Percentiles rank a stretch among this genome's conserved stretches.
Conservation (phyloP, 2,329 filamentous ascomycete genomes). For the Talaromyces islandicus region DNA sequence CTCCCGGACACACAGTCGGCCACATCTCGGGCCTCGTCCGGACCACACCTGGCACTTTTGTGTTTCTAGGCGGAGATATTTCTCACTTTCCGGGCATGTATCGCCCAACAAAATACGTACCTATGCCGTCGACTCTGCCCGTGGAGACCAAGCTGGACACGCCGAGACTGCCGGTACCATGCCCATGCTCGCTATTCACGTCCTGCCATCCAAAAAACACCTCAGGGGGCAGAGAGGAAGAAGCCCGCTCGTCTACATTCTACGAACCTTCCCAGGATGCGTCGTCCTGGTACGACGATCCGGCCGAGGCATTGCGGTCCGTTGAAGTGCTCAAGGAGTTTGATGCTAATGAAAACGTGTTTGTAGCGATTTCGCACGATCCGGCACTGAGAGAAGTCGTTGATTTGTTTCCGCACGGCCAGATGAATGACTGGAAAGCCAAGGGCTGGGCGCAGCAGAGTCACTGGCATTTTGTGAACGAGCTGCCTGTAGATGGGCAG, state of each 20-base stretch:
- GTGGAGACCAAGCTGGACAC: conserved; percentile 14
- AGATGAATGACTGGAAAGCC: conserved; percentile 23
- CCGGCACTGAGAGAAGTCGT: conserved; percentile 16
- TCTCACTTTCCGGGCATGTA: conserved; percentile 36
- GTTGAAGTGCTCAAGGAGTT: conserved; percentile 23
- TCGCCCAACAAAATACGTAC: conserved; percentile 21
- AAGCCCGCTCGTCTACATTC: conserved; percentile 15
- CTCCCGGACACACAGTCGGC: conserved; percentile 20
- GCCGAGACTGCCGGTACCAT: conserved; percentile 12
- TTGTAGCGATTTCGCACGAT: conserved; percentile 28
- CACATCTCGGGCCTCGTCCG: conserved; percentile 24
- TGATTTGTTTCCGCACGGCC: conserved; percentile 20
- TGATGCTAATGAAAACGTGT: conserved; percentile 21
- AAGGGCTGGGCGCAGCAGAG: conserved; percentile 18
- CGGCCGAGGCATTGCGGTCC: conserved; percentile 14
- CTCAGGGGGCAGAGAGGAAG: conserved; percentile 6
- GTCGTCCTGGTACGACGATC: conserved; percentile 18
- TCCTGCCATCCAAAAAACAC: conserved; percentile 15
- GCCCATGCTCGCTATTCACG: conserved; percentile 20
- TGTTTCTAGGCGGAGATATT: conserved; percentile 40
- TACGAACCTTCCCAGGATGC: conserved; percentile 13
- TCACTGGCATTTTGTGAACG: conserved; percentile 21
- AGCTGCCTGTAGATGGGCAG: conserved; percentile 12
- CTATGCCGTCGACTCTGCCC: conserved; percentile 21
- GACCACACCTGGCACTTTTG: conserved; percentile 29